A percentile compares a stretch with the other conserved stretches of the same genome.
phyloP scores from a whole-genome alignment of 1,284 basidiomycete species.

The Papiliotrema terrestris region DNA sequence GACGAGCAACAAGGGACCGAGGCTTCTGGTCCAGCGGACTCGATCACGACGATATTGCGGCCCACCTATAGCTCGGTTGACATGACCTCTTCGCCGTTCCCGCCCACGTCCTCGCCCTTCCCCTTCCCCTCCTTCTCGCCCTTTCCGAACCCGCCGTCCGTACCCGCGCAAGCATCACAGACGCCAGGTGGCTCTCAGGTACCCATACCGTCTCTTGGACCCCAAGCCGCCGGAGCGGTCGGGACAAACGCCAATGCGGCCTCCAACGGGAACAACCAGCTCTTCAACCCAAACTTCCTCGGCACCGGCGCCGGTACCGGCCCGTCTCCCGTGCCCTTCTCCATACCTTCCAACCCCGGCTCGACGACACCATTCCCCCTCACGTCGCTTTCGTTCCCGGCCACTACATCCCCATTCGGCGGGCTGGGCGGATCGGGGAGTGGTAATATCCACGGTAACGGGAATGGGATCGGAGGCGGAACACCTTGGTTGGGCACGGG shows the following conservation, averaged over 20 bases:
- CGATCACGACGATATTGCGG: too few species aligned
- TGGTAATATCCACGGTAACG: not conserved
- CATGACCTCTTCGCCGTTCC: not conserved
- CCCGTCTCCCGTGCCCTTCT: not conserved
- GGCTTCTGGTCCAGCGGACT: too few species aligned
- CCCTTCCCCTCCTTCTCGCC: slow-evolving; percentile 4
- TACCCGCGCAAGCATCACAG: not conserved
- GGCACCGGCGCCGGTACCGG: not conserved
- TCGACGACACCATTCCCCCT: not conserved
- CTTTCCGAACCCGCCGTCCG: not conserved
- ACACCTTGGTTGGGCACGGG: not conserved
- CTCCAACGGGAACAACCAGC: not conserved
- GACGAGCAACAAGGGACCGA: too few species aligned
- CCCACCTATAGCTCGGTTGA: too few species aligned
- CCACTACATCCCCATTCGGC: not conserved
- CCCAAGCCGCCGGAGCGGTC: too few species aligned
- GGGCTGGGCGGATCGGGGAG: too few species aligned
- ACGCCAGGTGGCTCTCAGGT: too few species aligned
- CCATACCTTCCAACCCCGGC: not conserved
- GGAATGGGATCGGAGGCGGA: not conserved
- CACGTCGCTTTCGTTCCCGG: not conserved
- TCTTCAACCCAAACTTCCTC: not conserved
- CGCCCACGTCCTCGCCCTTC: slow-evolving; percentile 1
- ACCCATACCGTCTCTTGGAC: too few species aligned
- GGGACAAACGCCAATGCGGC: too few species aligned